Evolutionary conservation across 1,284 basidiomycete genomes (phyloP).

Genomic region (Cryptococcus sp.): DNA sequence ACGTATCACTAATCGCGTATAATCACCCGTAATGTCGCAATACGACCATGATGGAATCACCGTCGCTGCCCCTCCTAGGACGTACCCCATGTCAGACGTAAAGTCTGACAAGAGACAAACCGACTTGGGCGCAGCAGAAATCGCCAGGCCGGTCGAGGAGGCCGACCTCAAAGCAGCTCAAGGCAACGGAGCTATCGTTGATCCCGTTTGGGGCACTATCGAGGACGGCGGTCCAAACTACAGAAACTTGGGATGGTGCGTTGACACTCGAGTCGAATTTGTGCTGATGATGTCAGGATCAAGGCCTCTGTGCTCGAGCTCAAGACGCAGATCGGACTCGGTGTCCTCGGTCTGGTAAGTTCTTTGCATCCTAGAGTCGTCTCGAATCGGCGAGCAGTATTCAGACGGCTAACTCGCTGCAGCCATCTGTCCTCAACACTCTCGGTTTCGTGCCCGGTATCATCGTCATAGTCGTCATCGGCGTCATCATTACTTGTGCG

Average conservation of each 20-base stretch:
- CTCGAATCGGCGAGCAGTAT: neutral
- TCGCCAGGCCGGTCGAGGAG: conserved; percentile 9
- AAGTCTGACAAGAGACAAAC: conserved; percentile 9
- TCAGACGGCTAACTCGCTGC: neutral
- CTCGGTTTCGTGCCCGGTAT: conserved; percentile 46
- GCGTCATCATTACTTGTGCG: conserved; percentile 43
- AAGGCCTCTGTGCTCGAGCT: conserved; percentile 38
- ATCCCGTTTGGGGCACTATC: conserved; percentile 47
- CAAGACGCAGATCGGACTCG: conserved; percentile 48
- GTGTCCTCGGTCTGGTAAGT: conserved; percentile 40
- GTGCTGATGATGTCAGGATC: conserved; percentile 23
- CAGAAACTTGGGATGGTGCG: conserved; percentile 41
- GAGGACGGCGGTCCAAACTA: conserved; percentile 46
- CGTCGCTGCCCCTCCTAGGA: neutral
- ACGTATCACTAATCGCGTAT: too few relatives aligned
- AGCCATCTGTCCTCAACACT: conserved; percentile 35
- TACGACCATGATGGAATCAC: conserved; percentile 3
- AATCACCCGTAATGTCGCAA: conserved; percentile 3
- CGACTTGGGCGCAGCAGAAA: conserved; percentile 6
- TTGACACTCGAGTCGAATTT: neutral
- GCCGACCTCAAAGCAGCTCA: neutral
- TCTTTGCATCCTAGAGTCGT: too few relatives aligned
- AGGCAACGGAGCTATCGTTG: conserved; percentile 17
- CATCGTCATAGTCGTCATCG: conserved; percentile 43
- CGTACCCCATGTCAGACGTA: conserved; percentile 5